Base-by-base conservation (phyloP, 495 filamentous ascomycete genomes). In the Hypoxylon fuscum region DNA sequence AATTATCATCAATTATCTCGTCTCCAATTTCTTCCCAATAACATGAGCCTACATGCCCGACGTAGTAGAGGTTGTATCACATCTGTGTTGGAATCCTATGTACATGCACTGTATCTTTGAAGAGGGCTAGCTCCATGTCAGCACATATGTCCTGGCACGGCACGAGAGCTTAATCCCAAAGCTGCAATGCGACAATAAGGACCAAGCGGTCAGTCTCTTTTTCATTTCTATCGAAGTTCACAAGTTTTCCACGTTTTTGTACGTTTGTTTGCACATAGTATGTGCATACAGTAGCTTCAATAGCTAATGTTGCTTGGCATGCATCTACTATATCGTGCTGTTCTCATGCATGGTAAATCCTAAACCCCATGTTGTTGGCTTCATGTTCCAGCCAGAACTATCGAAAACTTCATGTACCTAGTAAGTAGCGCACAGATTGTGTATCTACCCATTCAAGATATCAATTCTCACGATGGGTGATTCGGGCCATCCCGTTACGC, bases 161-260 rank as follows among this genome's bases (percentile, higher is more conserved):
- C 49, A 44, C 55, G 54, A 65, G 43, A 54, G 55, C 44, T 59
- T 65, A 56, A 55, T 20, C 12, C 34, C 37, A 47, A 23, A 49
- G 63, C 57, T 66, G 57, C 57, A 62, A 61, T 66, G 63, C 51
- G 46, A 66, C 52, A 46, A 50, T 57, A 49, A 58, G 27, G 15
- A 45, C 62, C 25, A 64, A 20, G 55, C 61, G 61, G 61, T 64
- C 61, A 49, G 35, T 10, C n/a, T 18, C 34, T 45, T 42, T 22
- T n/a, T n/a, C n/a, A n/a, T n/a, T n/a, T n/a, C n/a, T n/a, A n/a
- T n/a, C n/a, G n/a, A 35, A 34, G 23, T 23, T 49, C 55, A 23
- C 35, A 57, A 12, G 12, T 22, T 34, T 20, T 56, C 31, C 40
- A 34, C 27, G 27, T 48, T 7, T 7, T 27, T 29, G 20, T 10